phyloP scores from a whole-genome alignment of 768 basidiomycete genomes.

The Lactarius hengduanensis region DNA sequence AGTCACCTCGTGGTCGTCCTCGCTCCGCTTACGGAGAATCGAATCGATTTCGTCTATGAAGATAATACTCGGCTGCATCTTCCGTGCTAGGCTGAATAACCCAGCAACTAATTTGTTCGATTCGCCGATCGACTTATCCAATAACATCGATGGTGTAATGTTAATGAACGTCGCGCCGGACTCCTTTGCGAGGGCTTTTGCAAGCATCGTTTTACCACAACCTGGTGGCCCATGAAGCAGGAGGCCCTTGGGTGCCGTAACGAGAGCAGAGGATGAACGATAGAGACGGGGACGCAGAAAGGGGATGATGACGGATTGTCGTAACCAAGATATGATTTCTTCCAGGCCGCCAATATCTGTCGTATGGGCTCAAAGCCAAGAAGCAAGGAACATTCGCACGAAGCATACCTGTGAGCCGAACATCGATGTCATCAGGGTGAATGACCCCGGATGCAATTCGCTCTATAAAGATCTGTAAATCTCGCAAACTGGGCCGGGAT shows the following conservation, averaged over 20 bases:
- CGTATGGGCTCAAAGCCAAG: constrained; percentile 15
- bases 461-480: constrained; percentile 41
- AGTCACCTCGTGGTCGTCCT: constrained; percentile 94
- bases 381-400: neutral
- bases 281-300: constrained; percentile 89
- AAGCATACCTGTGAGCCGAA: constrained; percentile 67
- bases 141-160: constrained; percentile 68
- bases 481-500: neutral
- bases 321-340: constrained; percentile 80
- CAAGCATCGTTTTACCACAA: constrained; percentile 99
- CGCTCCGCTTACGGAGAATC: constrained; percentile 82
- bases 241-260: constrained; percentile 93
- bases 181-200: constrained; percentile 96
- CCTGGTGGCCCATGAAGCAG: constrained; percentile 95
- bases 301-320: constrained; percentile 95
- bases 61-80: constrained; percentile 93
- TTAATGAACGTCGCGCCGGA: constrained; percentile 97
- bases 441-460: constrained; percentile 92
- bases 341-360: constrained; percentile 94
- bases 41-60: constrained; percentile 99
- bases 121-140: constrained; percentile 85
- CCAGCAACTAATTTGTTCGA: constrained; percentile 95
- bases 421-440: constrained; percentile 83
- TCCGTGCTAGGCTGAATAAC: constrained; percentile 89
- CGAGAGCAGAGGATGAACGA: constrained; percentile 73